These are phyloP conservation scores for Termitomyces sp. DNA, from an alignment of 768 basidiomycete genomes.

Conservation along the genomic window DNA sequence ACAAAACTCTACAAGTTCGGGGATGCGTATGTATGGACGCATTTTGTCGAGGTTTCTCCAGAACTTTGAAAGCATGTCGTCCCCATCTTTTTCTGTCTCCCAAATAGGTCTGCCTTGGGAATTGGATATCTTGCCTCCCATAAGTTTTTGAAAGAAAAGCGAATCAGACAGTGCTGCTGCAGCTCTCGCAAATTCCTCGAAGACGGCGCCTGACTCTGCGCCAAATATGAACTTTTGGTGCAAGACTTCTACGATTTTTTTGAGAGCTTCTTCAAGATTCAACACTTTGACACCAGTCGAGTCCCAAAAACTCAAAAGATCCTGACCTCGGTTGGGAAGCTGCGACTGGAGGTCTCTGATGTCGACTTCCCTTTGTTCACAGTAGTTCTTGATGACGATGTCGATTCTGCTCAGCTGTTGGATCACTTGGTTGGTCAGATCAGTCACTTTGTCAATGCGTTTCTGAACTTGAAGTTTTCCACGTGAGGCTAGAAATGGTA, in stretches of 20 bases:
- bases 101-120: no score
- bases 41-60: no score
- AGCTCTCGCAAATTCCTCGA: background rate
- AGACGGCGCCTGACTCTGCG: background rate
- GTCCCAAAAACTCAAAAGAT: no score
- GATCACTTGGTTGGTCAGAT: background rate
- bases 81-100: background rate
- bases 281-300: background rate
- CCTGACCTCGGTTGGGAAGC: background rate
- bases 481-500: background rate
- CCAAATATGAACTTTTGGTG: background rate
- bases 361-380: background rate
- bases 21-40: no score
- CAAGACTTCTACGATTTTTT: background rate
- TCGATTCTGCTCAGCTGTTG: background rate
- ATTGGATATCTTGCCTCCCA: no score
- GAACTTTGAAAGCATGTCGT: background rate
- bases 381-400: background rate
- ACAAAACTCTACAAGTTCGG: no score
- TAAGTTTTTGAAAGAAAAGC: background rate
- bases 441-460: no score
- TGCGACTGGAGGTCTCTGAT: background rate
- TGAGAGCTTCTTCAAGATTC: background rate
- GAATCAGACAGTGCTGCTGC: background rate
- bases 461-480: background rate